A percentile compares a stretch with the other conserved stretches of the same genome.
Evolutionary conservation across 345 rosid genomes (phyloP).

Genomic region (Eutrema heterophyllum): DNA sequence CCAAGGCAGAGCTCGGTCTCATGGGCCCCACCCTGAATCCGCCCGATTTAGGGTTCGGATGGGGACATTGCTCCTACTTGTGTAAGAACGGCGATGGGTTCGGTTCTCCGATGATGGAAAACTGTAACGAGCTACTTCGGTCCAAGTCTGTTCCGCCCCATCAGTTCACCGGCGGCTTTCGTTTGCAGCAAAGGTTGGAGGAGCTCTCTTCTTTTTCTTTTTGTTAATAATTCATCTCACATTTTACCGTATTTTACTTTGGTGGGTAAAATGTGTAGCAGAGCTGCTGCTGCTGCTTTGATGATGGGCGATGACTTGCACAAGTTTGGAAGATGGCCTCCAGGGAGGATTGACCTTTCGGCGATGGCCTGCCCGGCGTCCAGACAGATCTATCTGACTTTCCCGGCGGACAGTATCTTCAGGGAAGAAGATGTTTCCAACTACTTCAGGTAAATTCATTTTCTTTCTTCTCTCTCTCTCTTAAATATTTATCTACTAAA

Average conservation of each 20-base stretch:
- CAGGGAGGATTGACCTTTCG: constrained; percentile 35
- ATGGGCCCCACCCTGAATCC: constrained; percentile 9
- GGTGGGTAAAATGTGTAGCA: not conserved
- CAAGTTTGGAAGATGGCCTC: constrained; percentile 43
- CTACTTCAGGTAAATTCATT: constrained; percentile 54
- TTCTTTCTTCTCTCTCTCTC: too few relatives aligned
- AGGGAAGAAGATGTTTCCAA: constrained; percentile 81
- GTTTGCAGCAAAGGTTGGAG: constrained; percentile 24
- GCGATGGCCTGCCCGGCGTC: constrained; percentile 45
- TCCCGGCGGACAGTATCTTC: constrained; percentile 80
- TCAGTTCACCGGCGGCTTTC: constrained; percentile 37
- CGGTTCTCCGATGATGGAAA: constrained; percentile 33
- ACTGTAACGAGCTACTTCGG: constrained; percentile 8
- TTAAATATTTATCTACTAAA: not conserved
- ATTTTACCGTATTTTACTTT: not conserved
- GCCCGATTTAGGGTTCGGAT: constrained; percentile 41
- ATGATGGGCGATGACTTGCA: constrained; percentile 57
- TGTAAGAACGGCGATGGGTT: not conserved
- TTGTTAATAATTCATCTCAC: not conserved
- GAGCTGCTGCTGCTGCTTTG: constrained; percentile 37
- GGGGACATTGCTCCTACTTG: constrained; percentile 55
- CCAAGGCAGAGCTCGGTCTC: constrained; percentile 54
- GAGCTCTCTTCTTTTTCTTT: not conserved
- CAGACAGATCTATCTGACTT: constrained; percentile 77
- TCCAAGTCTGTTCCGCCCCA: constrained; percentile 23